A percentile compares a stretch with the other conserved stretches of the same genome.
Conservation (phyloP, 345 rosid species). For the Crucihimalaya himalaica region DNA sequence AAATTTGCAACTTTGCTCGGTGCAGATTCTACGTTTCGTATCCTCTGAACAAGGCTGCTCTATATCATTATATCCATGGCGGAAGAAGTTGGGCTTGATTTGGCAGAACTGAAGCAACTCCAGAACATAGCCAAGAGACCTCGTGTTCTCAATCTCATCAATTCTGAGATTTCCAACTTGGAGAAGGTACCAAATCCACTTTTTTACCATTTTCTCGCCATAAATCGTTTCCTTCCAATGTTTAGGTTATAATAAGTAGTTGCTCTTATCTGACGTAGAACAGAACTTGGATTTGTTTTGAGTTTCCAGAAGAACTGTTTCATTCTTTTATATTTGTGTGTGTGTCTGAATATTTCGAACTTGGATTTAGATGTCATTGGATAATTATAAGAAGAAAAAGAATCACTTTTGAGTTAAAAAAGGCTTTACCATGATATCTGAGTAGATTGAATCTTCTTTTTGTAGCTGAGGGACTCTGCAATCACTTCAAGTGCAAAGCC, state of each 20-base stretch:
- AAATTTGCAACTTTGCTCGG: not conserved
- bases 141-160: slow-evolving; percentile 59
- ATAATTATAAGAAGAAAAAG: not conserved
- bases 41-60: slow-evolving; percentile 10
- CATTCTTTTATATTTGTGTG: not conserved
- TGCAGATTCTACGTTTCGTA: slow-evolving; percentile 15
- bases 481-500: slow-evolving; percentile 39
- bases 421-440: not conserved
- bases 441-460: not conserved
- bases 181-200: slow-evolving; percentile 55
- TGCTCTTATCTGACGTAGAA: not conserved
- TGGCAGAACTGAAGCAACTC: slow-evolving; percentile 76
- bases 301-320: not conserved
- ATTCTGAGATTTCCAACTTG: slow-evolving; percentile 62
- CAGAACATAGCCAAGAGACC: slow-evolving; percentile 80
- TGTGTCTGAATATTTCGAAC: slow-evolving; percentile 3
- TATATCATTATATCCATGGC: slow-evolving; percentile 49
- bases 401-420: not conserved
- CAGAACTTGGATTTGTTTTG: not conserved
- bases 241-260: not conserved
- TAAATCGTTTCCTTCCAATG: not conserved
- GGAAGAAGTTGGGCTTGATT: slow-evolving; percentile 61
- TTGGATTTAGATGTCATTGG: not conserved
- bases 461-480: slow-evolving; percentile 34
- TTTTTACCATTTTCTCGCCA: not conserved